These are phyloP conservation scores for Przewalskia tangutica DNA, from an alignment of 257 asterid species.

Conservation along the genomic window DNA sequence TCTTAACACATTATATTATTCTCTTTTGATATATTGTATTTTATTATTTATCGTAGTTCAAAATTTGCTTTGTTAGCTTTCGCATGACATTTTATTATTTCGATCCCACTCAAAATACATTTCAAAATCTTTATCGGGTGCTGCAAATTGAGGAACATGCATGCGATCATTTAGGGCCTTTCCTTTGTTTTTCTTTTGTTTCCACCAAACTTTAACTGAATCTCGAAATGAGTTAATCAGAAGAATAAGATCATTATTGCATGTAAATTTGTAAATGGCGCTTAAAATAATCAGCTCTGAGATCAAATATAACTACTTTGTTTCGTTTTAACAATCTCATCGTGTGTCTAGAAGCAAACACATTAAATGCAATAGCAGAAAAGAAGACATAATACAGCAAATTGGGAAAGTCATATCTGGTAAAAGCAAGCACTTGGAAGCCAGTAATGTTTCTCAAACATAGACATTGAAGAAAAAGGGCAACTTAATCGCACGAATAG, in stretches of 20 bases:
- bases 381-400: neutral
- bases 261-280: neutral
- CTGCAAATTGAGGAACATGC: too few species aligned
- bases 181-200: too few species aligned
- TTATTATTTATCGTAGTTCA: too few species aligned
- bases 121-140: too few species aligned
- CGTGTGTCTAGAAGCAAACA: neutral
- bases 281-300: neutral
- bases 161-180: too few species aligned
- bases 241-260: neutral
- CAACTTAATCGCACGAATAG: neutral
- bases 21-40: too few species aligned
- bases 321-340: neutral
- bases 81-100: too few species aligned
- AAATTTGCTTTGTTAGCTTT: too few species aligned
- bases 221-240: too few species aligned
- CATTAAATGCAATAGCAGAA: neutral
- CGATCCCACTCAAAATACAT: too few species aligned
- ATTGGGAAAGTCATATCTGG: neutral
- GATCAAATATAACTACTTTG: neutral
- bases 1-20: too few species aligned
- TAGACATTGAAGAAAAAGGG: neutral
- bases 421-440: neutral
- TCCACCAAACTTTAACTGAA: too few species aligned
- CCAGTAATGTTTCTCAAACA: neutral